Conservation (phyloP, 139 green algal genomes). For the Nannochloris sp. region DNA sequence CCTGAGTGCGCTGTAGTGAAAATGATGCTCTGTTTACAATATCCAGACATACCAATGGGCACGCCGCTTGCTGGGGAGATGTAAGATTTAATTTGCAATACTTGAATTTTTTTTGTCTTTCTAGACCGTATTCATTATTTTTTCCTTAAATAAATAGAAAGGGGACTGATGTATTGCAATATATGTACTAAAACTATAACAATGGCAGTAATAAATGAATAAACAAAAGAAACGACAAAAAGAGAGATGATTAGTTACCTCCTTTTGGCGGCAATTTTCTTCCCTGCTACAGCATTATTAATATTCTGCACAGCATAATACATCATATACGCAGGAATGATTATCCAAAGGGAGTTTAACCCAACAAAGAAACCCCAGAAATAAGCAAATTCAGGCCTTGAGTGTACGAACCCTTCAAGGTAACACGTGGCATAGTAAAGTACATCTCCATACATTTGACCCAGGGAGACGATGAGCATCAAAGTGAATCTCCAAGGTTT, state of each 20-base stretch:
- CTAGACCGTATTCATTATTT: no score
- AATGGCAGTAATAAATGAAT: no score
- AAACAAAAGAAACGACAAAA: no score
- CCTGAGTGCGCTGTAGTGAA: conserved; percentile 81
- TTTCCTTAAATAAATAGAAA: no score
- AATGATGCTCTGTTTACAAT: conserved; percentile 81
- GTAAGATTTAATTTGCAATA: conserved; percentile 20
- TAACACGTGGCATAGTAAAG: conserved; percentile 79
- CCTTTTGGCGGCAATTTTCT: no score
- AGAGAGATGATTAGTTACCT: no score
- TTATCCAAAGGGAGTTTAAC: conserved; percentile 70
- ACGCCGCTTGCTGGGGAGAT: conserved; percentile 80
- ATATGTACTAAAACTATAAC: no score
- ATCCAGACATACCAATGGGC: conserved; percentile 67
- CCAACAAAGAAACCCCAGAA: conserved; percentile 87
- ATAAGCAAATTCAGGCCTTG: conserved; percentile 68
- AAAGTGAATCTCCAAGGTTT: conserved; percentile 53
- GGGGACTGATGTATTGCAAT: no score
- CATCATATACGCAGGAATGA: conserved; percentile 42
- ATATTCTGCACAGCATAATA: conserved; percentile 7
- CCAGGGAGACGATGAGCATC: conserved; percentile 66
- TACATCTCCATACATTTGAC: conserved; percentile 85
- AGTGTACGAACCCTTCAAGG: conserved; percentile 57
- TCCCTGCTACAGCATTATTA: neutral
- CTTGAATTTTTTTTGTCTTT: no score